A percentile compares a stretch with the other conserved stretches of the same genome.
These are phyloP conservation scores for Gastrodia elata DNA, from an alignment of 106 monocot genomes.

Conservation along the genomic window DNA sequence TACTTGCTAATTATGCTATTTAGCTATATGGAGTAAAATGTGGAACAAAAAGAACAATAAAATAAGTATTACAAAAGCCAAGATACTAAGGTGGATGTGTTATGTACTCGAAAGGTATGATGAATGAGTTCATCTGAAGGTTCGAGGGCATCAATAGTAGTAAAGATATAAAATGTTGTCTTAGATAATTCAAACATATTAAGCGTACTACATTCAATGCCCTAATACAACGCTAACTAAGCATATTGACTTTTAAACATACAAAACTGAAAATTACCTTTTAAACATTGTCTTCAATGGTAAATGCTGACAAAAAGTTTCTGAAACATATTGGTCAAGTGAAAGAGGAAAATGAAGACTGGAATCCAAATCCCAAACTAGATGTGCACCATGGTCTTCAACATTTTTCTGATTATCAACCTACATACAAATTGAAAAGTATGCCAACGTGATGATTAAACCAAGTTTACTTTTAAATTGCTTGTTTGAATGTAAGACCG, in stretches of 20 bases:
- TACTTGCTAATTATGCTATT: too few species aligned
- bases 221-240: background rate
- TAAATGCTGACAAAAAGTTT: slow-evolving; percentile 43
- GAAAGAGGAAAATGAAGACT: slow-evolving; percentile 56
- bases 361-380: slow-evolving; percentile 91
- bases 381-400: slow-evolving; percentile 9
- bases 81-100: too few species aligned
- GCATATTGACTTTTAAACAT: background rate
- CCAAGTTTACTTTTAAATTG: background rate
- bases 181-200: too few species aligned
- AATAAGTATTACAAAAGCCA: too few species aligned
- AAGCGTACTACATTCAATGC: too few species aligned
- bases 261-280: slow-evolving; percentile 31
- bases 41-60: too few species aligned
- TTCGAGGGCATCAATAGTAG: too few species aligned
- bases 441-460: background rate
- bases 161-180: too few species aligned
- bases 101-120: too few species aligned
- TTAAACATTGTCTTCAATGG: slow-evolving; percentile 20
- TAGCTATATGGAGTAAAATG: too few species aligned
- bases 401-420: slow-evolving; percentile 25
- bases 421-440: background rate
- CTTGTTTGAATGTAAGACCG: too few species aligned
- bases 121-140: too few species aligned
- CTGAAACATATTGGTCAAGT: slow-evolving; percentile 35